A percentile compares a stretch with the other conserved stretches of the same genome.
Evolutionary conservation across 371 early-diverging fungal species (phyloP).

Genomic region (Lichtheimia hyalospora): DNA sequence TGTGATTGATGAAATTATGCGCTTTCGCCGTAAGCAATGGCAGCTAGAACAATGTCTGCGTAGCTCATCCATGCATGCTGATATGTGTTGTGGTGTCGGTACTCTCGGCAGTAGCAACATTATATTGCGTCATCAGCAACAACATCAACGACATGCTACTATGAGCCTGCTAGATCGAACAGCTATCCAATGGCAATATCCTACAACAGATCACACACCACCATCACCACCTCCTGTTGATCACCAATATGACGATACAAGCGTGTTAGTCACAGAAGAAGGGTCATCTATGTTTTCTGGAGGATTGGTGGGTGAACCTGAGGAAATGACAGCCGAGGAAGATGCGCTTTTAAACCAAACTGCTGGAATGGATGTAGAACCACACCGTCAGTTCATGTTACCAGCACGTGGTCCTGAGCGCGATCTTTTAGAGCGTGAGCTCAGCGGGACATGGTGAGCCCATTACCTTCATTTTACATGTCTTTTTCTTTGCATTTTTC

Average conservation of each 20-base stretch:
- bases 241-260: neutral
- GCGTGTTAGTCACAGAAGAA: neutral
- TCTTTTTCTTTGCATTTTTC: neutral
- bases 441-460: slow-evolving; percentile 20
- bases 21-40: neutral
- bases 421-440: slow-evolving; percentile 12
- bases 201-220: neutral
- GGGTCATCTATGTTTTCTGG: slow-evolving; percentile 5
- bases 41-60: slow-evolving; percentile 2
- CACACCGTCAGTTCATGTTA: slow-evolving; percentile 13
- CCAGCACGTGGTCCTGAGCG: slow-evolving; percentile 13
- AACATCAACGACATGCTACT: slow-evolving; percentile 13
- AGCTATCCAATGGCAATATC: neutral
- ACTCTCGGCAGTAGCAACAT: neutral
- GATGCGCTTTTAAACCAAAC: slow-evolving; percentile 1
- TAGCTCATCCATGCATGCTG: neutral
- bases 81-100: neutral
- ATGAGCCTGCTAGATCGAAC: slow-evolving; percentile 14
- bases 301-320: slow-evolving; percentile 31
- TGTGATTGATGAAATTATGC: slow-evolving; percentile 22
- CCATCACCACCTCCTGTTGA: neutral
- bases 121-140: neutral
- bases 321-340: slow-evolving; percentile 24
- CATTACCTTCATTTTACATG: neutral
- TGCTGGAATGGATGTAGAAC: slow-evolving; percentile 14